Evolutionary conservation across 495 filamentous ascomycete species (phyloP).

Genomic region (Neurospora sp.): DNA sequence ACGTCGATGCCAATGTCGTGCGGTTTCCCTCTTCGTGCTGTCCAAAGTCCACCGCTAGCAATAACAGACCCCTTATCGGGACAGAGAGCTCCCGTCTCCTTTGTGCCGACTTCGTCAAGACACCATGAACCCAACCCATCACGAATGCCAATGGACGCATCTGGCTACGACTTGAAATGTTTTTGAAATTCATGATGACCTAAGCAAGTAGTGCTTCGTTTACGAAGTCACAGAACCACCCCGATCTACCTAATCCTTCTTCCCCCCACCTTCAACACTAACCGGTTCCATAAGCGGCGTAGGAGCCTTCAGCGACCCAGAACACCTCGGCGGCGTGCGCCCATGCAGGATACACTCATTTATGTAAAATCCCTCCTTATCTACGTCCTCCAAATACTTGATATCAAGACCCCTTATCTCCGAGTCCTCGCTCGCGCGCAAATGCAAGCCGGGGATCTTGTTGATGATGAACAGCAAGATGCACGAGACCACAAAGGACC

Average conservation of each 20-base stretch:
- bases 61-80: neutral
- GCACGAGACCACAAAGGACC: slow-evolving; percentile 69
- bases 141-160: neutral
- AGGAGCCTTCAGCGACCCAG: neutral
- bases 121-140: neutral
- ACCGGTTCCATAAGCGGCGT: neutral
- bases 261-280: neutral
- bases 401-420: slow-evolving; percentile 74
- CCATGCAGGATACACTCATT: neutral
- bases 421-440: slow-evolving; percentile 61
- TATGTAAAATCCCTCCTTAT: slow-evolving; percentile 4
- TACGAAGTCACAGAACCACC: neutral
- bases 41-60: neutral
- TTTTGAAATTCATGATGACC: neutral
- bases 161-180: neutral
- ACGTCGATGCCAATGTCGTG: neutral
- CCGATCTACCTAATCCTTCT: neutral
- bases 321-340: neutral
- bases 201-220: neutral
- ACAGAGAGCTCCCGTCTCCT: neutral
- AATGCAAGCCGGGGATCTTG: slow-evolving; percentile 59
- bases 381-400: slow-evolving; percentile 25
- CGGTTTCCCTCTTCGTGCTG: neutral
- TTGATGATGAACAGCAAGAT: slow-evolving; percentile 70
- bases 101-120: neutral